Evolutionary conservation across 192 early-diverging fungal genomes (phyloP), one percentile per base, ranked within the genome.

Genomic region (Backusella psychrophila): DNA sequence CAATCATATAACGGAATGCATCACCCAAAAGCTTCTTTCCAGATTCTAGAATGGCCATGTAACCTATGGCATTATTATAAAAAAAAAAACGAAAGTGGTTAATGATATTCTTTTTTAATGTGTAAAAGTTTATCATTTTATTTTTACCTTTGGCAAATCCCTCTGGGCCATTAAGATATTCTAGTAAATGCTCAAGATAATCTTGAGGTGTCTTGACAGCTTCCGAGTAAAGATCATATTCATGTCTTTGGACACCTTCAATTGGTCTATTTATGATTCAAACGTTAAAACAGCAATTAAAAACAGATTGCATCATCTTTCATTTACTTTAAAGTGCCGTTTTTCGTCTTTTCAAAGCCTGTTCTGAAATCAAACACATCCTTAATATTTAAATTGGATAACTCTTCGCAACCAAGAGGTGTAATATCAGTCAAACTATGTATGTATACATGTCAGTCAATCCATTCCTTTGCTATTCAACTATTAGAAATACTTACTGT

Each of bases 351-450:
- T 42, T 90, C 88, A 4, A 78, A 79, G 71, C 71, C 72, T 34
- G 87, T 88, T 41, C 88, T 82, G 39, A 90, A 80, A 72, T 90
- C 88, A 74, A 88, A 87, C 23, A 78, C 74, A 11, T 83, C 82
- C 14, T 71, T 82, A 33, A 89, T 80, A 66, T 85, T 82, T 8
- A 89, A 76, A 19, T 72, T 38, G 19, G 83, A 68, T 17, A 91
- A 52, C 6, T 83, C 83, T 31, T 75, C 71, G 53, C 80, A 73
- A 4, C 88, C 86, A 33, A 82, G 73, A 23, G 76, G 69, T 6
- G 86, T 85, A 31, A 86, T 76, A 35, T 86, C 76, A 36, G 80
- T 76, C 14, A 88, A 71, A 41, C 86, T 89, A 77, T 6, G 19
- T 63, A 14, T 53, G 21, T 8, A 23, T 9, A 21, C 8, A 63